These are phyloP conservation scores for Talaromyces sp. DNA, from an alignment of 2,329 filamentous ascomycete species.

Conservation along the genomic window DNA sequence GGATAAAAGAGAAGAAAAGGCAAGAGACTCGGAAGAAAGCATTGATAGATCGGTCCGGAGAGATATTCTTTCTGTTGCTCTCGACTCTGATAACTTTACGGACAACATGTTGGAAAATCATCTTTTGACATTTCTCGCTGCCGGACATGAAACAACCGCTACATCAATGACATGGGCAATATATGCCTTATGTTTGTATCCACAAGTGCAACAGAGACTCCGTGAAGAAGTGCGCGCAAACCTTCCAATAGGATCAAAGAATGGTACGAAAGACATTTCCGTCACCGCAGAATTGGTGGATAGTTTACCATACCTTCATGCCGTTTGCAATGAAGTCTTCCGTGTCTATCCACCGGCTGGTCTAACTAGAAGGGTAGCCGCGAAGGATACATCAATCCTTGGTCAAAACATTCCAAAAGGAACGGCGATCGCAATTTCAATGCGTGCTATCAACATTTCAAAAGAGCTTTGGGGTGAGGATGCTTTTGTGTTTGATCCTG, in stretches of 20 bases:
- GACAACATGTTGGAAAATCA: slow-evolving; percentile 82
- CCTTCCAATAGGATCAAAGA: slow-evolving; percentile 10
- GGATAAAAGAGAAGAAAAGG: slow-evolving; percentile 2
- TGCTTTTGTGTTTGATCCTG: slow-evolving; percentile 72
- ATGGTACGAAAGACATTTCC: background rate
- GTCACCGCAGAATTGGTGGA: slow-evolving; percentile 42
- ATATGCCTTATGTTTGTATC: slow-evolving; percentile 25
- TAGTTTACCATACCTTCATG: slow-evolving; percentile 72
- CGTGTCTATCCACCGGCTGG: slow-evolving; percentile 71
- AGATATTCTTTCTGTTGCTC: slow-evolving; percentile 77
- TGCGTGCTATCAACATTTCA: slow-evolving; percentile 67
- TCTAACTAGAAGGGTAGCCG: slow-evolving; percentile 64
- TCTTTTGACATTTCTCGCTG: slow-evolving; percentile 84
- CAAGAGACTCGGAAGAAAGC: background rate
- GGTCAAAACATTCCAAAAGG: slow-evolving; percentile 65
- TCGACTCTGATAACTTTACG: slow-evolving; percentile 70
- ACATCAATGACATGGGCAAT: slow-evolving; percentile 27
- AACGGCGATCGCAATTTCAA: slow-evolving; percentile 64
- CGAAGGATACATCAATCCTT: slow-evolving; percentile 63
- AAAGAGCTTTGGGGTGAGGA: slow-evolving; percentile 71
- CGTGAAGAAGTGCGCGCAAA: slow-evolving; percentile 26
- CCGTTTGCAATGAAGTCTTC: slow-evolving; percentile 73
- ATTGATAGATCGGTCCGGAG: slow-evolving; percentile 24
- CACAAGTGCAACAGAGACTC: slow-evolving; percentile 25
- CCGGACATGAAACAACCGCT: slow-evolving; percentile 40